These are phyloP conservation scores for Xylariaceae sp. DNA, from an alignment of 2,329 filamentous ascomycete genomes.

Conservation along the genomic window DNA sequence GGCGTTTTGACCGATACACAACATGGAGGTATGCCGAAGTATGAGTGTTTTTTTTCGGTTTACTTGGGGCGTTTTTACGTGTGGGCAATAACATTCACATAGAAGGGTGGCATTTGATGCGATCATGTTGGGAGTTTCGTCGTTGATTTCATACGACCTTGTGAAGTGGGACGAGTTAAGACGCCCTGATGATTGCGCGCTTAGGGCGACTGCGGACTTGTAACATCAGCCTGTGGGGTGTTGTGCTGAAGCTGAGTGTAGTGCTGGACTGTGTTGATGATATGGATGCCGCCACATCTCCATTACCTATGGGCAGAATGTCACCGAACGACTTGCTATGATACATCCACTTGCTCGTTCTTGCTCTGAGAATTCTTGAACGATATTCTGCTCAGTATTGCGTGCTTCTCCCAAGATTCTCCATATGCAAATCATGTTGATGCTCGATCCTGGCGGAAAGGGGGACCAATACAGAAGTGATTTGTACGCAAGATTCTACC, in stretches of 20 bases:
- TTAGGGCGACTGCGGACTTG: slow-evolving; percentile 3
- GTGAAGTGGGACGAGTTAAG: not conserved
- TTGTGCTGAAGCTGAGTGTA: not conserved
- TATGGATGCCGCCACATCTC: not conserved
- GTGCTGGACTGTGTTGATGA: not conserved
- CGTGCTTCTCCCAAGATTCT: no score
- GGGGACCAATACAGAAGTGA: no score
- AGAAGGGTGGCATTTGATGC: slow-evolving; percentile 19
- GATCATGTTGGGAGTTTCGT: slow-evolving; percentile 16
- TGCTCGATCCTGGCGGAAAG: no score
- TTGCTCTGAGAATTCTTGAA: no score
- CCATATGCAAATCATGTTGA: no score
- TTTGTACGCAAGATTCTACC: no score
- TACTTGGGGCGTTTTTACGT: slow-evolving; percentile 8
- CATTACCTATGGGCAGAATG: not conserved
- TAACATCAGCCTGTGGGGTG: not conserved
- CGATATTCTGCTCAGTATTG: no score
- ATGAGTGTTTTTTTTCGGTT: slow-evolving; percentile 1
- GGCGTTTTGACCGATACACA: slow-evolving; percentile 25
- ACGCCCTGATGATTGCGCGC: not conserved
- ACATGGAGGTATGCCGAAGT: slow-evolving; percentile 1
- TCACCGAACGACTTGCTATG: not conserved
- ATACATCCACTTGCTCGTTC: not conserved
- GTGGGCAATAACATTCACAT: slow-evolving; percentile 9
- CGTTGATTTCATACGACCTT: slow-evolving; percentile 9